Evolutionary conservation across 2,329 filamentous ascomycete species (phyloP).

Genomic region (Cercospora sesami): DNA sequence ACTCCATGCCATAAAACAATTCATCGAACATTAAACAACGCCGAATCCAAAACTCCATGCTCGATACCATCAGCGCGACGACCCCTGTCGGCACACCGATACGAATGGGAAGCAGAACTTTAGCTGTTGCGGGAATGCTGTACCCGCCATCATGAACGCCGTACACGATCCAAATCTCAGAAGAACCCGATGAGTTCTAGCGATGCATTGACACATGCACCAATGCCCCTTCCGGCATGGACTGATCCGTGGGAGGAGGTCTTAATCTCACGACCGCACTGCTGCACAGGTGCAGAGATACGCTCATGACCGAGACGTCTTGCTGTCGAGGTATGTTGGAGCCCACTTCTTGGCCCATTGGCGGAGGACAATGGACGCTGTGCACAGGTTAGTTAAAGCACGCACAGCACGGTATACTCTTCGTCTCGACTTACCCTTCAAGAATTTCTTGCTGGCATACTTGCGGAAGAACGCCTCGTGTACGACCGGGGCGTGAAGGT

Average conservation of each 20-base stretch:
- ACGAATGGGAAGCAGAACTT: slow-evolving; percentile 14
- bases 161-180: slow-evolving; percentile 18
- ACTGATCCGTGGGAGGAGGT: slow-evolving; percentile 15
- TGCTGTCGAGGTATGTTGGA: slow-evolving; percentile 38
- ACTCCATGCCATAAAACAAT: slow-evolving; percentile 17
- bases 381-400: slow-evolving; percentile 32
- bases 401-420: slow-evolving; percentile 3
- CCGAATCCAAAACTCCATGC: slow-evolving; percentile 16
- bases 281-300: slow-evolving; percentile 7
- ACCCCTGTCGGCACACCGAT: slow-evolving; percentile 17
- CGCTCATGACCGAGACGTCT: slow-evolving; percentile 37
- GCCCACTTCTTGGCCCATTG: slow-evolving; percentile 75
- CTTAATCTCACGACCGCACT: slow-evolving; percentile 10
- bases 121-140: slow-evolving; percentile 15
- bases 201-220: slow-evolving; percentile 21
- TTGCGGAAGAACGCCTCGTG: slow-evolving; percentile 99
- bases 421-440: slow-evolving; percentile 73
- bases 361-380: slow-evolving; percentile 87
- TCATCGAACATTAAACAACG: slow-evolving; percentile 15
- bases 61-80: slow-evolving; percentile 14
- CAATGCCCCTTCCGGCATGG: slow-evolving; percentile 6
- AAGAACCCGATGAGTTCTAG: slow-evolving; percentile 20
- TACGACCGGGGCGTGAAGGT: slow-evolving; percentile 82
- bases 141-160: slow-evolving; percentile 24
- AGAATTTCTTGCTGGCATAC: slow-evolving; percentile 98